Evolutionary conservation across 116 monocot genomes (phyloP).

Genomic region (Trichopus zeylanicus): DNA sequence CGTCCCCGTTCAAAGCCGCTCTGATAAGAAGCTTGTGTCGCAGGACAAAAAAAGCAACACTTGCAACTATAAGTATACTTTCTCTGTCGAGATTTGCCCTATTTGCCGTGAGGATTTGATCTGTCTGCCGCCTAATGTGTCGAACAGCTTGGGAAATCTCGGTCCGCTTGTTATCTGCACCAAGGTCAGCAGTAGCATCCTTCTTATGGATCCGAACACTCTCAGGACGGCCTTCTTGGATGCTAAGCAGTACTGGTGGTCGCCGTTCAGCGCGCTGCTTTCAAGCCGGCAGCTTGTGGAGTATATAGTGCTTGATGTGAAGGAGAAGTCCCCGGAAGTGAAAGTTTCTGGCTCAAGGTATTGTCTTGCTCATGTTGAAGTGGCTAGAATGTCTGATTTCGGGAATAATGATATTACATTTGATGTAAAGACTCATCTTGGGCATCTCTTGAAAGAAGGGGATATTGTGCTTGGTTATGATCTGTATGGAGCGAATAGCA

Average conservation of each 20-base stretch:
- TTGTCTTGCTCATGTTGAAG: conserved; percentile 43
- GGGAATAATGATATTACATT: conserved; percentile 62
- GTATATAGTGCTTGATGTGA: conserved; percentile 69
- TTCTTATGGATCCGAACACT: conserved; percentile 58
- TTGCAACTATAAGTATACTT: conserved; percentile 87
- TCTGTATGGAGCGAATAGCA: conserved; percentile 57
- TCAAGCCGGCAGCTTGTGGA: conserved; percentile 79
- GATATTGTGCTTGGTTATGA: conserved; percentile 81
- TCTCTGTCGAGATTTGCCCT: conserved; percentile 82
- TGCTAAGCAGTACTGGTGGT: conserved; percentile 72
- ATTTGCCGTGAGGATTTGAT: conserved; percentile 86
- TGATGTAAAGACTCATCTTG: conserved; percentile 59
- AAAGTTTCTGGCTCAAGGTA: conserved; percentile 46
- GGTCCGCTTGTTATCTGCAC: conserved; percentile 84
- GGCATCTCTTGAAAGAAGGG: conserved; percentile 65
- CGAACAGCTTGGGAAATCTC: conserved; percentile 52
- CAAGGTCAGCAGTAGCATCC: conserved; percentile 59
- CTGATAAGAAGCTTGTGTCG: conserved; percentile 80
- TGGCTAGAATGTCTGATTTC: conserved; percentile 74
- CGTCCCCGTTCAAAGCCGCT: conserved; percentile 40
- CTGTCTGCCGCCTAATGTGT: conserved; percentile 63
- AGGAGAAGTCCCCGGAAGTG: conserved; percentile 29
- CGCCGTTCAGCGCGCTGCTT: conserved; percentile 50
- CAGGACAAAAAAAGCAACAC: conserved; percentile 66
- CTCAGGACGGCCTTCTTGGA: conserved; percentile 57